These are phyloP conservation scores for Neonectria punicea DNA, from an alignment of 2,329 filamentous ascomycete species.

Conservation along the genomic window DNA sequence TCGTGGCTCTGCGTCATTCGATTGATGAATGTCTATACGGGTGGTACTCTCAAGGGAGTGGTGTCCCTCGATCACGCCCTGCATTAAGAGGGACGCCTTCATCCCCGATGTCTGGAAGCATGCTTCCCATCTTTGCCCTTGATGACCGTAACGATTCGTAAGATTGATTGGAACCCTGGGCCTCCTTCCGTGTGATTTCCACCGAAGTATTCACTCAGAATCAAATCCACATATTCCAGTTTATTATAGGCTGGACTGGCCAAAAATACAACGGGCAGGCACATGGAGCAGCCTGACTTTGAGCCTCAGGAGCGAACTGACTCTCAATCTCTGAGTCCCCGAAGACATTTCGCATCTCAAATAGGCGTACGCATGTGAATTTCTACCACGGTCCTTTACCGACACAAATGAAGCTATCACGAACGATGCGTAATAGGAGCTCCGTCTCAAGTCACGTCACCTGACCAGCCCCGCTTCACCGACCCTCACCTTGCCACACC, in stretches of 20 bases:
- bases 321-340: not conserved
- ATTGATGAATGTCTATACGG: not conserved
- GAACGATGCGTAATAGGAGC: not conserved
- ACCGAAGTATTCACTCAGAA: not conserved
- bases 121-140: not conserved
- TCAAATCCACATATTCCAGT: not conserved
- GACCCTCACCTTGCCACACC: constrained; percentile 21
- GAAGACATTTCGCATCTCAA: not conserved
- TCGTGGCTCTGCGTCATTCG: not conserved
- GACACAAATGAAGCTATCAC: not conserved
- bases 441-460: not conserved
- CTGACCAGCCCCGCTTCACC: constrained; percentile 34
- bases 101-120: not conserved
- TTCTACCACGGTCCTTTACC: not conserved
- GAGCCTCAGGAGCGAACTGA: not conserved
- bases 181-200: not conserved
- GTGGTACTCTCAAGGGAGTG: not conserved
- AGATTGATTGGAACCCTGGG: not conserved
- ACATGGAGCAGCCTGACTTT: not conserved
- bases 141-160: not conserved
- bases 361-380: not conserved
- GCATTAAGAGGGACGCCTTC: not conserved
- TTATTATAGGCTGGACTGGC: too few relatives aligned
- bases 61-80: not conserved
- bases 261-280: too few relatives aligned